Evolutionary conservation across 2,329 filamentous ascomycete species (phyloP).

Genomic region (Aureobasidium musti): DNA sequence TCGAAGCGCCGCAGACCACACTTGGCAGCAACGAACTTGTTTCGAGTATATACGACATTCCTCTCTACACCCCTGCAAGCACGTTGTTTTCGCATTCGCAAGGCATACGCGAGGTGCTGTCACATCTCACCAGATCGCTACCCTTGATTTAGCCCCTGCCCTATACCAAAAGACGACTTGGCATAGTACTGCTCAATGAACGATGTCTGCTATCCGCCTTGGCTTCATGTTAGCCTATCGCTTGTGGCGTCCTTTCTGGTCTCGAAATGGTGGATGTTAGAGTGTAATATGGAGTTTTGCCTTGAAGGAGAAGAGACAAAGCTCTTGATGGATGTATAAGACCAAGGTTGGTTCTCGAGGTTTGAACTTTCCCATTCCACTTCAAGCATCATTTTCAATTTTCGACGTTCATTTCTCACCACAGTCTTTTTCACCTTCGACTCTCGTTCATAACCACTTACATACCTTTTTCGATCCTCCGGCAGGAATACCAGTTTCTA

Average conservation of each 20-base stretch:
- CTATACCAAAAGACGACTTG: background rate
- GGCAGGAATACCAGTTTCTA: background rate
- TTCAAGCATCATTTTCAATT: slow-evolving; percentile 9
- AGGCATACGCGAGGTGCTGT: slow-evolving; percentile 16
- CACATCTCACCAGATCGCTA: background rate
- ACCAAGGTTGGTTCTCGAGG: background rate
- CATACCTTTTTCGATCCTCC: slow-evolving; percentile 5
- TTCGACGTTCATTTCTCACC: slow-evolving; percentile 13
- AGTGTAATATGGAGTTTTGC: background rate
- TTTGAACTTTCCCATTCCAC: background rate
- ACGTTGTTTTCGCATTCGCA: slow-evolving; percentile 18
- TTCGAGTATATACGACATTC: slow-evolving; percentile 20
- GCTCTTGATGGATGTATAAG: background rate
- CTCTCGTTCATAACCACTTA: slow-evolving; percentile 23
- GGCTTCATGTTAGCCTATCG: slow-evolving; percentile 16
- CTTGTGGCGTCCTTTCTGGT: slow-evolving; percentile 14
- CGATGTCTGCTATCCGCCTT: slow-evolving; percentile 14
- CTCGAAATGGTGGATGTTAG: background rate
- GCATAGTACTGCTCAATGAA: slow-evolving; percentile 17
- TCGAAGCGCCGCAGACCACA: slow-evolving; percentile 3
- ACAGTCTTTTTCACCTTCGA: background rate
- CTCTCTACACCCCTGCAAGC: background rate
- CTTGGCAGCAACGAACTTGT: slow-evolving; percentile 25
- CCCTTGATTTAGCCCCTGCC: background rate
- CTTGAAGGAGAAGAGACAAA: background rate